These are phyloP conservation scores for Paecilomyces sp. DNA, from an alignment of 2,329 filamentous ascomycete species.

Conservation along the genomic window DNA sequence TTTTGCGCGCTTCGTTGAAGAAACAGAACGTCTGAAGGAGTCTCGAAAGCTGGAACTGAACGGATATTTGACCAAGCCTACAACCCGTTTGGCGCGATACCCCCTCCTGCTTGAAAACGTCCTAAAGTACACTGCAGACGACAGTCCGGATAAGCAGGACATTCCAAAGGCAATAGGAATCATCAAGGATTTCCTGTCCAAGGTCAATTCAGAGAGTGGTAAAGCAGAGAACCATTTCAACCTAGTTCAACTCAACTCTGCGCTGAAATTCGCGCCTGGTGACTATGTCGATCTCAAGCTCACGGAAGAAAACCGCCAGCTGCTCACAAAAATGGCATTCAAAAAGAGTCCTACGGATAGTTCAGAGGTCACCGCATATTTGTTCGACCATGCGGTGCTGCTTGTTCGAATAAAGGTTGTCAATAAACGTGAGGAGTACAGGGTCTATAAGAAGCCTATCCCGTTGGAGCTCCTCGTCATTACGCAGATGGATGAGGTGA, in stretches of 20 bases:
- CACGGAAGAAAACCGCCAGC: conserved; percentile 84
- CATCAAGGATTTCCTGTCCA: conserved; percentile 78
- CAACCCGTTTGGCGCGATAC: conserved; percentile 88
- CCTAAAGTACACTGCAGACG: conserved; percentile 82
- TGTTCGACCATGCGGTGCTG: conserved; percentile 93
- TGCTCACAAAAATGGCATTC: conserved; percentile 88
- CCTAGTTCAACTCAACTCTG: conserved; percentile 80
- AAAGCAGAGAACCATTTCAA: conserved; percentile 98
- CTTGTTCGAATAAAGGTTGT: conserved; percentile 85
- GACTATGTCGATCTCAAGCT: conserved; percentile 91
- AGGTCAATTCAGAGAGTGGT: conserved; percentile 90
- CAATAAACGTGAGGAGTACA: conserved; percentile 89
- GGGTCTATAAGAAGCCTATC: conserved; percentile 92
- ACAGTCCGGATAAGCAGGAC: conserved; percentile 82
- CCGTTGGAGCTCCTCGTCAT: conserved; percentile 89
- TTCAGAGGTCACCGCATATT: conserved; percentile 84
- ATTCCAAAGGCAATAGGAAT: conserved; percentile 81
- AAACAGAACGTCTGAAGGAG: conserved; percentile 92
- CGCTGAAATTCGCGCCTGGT: conserved; percentile 81
- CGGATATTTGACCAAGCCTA: conserved; percentile 95
- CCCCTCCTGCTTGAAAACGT: conserved; percentile 87
- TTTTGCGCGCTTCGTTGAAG: conserved; percentile 89
- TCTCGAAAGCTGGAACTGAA: conserved; percentile 95
- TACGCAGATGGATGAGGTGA: conserved; percentile 93
- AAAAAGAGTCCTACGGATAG: conserved; percentile 88